Evolutionary conservation across 2,329 filamentous ascomycete genomes (phyloP), one percentile per base, ranked within the genome.

Genomic region (Botrytis pseudocinerea): DNA sequence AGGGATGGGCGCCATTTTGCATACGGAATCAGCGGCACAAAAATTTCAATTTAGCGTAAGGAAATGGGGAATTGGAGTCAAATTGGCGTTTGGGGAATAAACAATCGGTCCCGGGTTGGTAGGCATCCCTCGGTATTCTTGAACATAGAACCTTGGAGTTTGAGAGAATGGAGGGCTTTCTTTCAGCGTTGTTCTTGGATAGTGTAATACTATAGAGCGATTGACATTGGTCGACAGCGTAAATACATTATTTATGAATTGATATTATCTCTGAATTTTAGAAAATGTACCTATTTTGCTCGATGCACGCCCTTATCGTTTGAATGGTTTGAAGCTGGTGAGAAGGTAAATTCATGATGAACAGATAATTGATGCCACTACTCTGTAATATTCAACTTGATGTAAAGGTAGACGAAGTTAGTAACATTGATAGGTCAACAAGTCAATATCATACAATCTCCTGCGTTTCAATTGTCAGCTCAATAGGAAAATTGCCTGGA

Each of bases 101-200:
- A 68, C 28, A 16, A 68, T 32, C 38, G 40, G 54, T n/a, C 22
- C 16, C 16, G 38, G 65, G 16, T 57, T 38, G 25, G 25, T 3
- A 25, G 35, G 54, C n/a, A 68, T 16, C 18, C 28, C 25, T 57
- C 25, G n/a, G 48, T n/a, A 51, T 57, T 32, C 48, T 42, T 68
- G 48, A 57, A 57, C 6, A 42, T 68, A 54, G 42, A 68, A 42
- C 35, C 38, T 42, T 40, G 65, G 46, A 54, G 35, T 68, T 68
- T n/a, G 64, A 20, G 4, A 38, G 35, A n/a, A n/a, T 40, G 46
- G 25, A 28, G 25, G 64, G 18, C 38, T 42, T 54, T n/a, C 48
- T 54, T 46, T 25, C 7, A 65, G 28, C 12, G 35, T 42, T 68
- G 25, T 22, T 68, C 48, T 28, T 57, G 48, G 28, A 42, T 57